Conservation (phyloP, 1,139 yeast genomes). For the Geotrichum citri-aurantii region DNA sequence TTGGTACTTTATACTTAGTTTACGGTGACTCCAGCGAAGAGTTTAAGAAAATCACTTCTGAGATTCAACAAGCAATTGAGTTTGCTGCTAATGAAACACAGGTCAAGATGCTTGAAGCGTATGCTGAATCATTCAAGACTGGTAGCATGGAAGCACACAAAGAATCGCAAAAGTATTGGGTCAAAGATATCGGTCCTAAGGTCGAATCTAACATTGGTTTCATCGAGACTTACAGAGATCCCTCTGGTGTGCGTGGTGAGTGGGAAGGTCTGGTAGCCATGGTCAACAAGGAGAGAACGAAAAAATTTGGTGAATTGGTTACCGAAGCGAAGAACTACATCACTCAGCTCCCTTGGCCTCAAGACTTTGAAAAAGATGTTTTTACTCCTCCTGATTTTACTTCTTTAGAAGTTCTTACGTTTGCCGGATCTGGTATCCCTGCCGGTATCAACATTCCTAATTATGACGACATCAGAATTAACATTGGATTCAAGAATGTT, state of each 20-base stretch:
- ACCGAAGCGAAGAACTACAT: conserved; percentile 60
- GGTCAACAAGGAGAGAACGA: conserved; percentile 82
- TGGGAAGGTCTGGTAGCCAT: conserved; percentile 94
- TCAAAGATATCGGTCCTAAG: conserved; percentile 73
- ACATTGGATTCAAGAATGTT: conserved; percentile 81
- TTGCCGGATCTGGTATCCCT: conserved; percentile 86
- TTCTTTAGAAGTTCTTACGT: conserved; percentile 79
- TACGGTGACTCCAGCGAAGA: conserved; percentile 69
- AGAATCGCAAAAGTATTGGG: conserved; percentile 81
- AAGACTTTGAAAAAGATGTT: conserved; percentile 69
- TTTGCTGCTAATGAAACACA: conserved; percentile 73
- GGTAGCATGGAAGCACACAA: conserved; percentile 86
- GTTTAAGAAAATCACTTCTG: conserved; percentile 52
- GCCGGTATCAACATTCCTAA: conserved; percentile 92
- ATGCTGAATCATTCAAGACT: conserved; percentile 64
- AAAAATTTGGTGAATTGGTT: conserved; percentile 67
- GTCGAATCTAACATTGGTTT: conserved; percentile 87
- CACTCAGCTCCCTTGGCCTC: conserved; percentile 67
- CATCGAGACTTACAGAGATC: conserved; percentile 88
- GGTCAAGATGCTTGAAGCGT: conserved; percentile 54
- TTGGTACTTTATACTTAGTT: conserved; percentile 48
- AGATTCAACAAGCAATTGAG: conserved; percentile 52
- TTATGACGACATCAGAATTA: conserved; percentile 80
- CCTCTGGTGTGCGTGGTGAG: conserved; percentile 87
- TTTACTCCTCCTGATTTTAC: conserved; percentile 91